Evolutionary conservation across 768 basidiomycete genomes (phyloP).

Genomic region (Lentinula lateritia): DNA sequence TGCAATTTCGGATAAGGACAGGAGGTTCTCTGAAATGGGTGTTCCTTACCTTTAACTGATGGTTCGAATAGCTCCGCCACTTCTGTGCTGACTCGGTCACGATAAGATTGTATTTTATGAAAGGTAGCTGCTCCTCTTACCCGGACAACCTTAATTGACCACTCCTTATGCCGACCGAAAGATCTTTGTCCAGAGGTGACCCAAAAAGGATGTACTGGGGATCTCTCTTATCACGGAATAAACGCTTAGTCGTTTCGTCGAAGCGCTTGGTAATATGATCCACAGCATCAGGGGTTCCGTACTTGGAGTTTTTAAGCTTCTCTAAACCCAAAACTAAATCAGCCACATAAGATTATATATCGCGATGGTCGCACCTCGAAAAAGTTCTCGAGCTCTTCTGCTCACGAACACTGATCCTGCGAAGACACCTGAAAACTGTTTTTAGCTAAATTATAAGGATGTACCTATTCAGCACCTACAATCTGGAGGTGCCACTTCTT

Average conservation of each 20-base stretch:
- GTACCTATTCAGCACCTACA: conserved; percentile 36
- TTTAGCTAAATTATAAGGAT: background rate
- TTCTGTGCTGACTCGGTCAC: conserved; percentile 23
- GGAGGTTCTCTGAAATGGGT: background rate
- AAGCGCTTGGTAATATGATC: conserved; percentile 79
- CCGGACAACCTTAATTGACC: conserved; percentile 71
- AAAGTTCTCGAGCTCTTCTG: conserved; percentile 63
- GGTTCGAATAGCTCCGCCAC: conserved; percentile 76
- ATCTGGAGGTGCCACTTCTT: conserved; percentile 80
- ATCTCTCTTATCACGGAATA: conserved; percentile 66
- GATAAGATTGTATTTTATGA: background rate
- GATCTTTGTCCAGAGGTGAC: conserved; percentile 73
- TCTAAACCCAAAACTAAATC: conserved; percentile 32
- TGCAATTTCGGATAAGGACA: conserved; percentile 9
- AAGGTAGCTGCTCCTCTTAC: conserved; percentile 32
- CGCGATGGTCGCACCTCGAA: conserved; percentile 43
- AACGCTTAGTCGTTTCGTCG: conserved; percentile 77
- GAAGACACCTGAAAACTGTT: conserved; percentile 53
- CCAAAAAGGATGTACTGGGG: conserved; percentile 73
- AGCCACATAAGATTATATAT: background rate
- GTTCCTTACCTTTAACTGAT: conserved; percentile 50
- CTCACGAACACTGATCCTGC: conserved; percentile 82
- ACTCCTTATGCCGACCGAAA: conserved; percentile 59
- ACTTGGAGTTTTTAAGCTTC: conserved; percentile 69
- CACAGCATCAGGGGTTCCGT: conserved; percentile 63